Base-by-base conservation (phyloP, 257 asterid genomes). In the Forsythia suspensa region DNA sequence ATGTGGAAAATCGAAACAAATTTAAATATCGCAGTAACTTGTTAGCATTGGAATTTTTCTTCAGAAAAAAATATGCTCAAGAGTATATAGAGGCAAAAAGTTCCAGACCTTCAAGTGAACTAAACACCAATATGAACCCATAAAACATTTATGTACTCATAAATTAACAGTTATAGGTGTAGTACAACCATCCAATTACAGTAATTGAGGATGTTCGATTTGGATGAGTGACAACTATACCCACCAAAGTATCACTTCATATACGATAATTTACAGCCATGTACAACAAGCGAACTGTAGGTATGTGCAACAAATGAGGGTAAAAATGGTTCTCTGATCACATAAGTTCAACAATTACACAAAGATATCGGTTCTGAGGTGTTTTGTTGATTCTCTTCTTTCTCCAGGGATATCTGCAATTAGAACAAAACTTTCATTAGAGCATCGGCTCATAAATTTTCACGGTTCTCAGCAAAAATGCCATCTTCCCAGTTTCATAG, bases 401-500 rank as follows among this genome's bases (percentile, higher is more conserved):
- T 83, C 80, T 81, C 89, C 71, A 88, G 82, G 71, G 90, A 82
- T 55, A 90, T 86, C 95, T 90, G 89, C 86, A 78, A 6, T 34
- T 2, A 15, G n/a, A 74, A 75, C 39, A 13, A 63, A 10, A 10
- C 2, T 57, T 57, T 57, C 65, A 55, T 55, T n/a, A 55, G 65
- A 5, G 7, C 21, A 43, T 43, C 1, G 1, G 57, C 57, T 48
- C 1, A 48, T 12, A 48, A 48, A 4, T 13, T 12, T 12, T 12
- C 63, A 55, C 3, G 8, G 63, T 55, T 55, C 63, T 55, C 9
- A 2, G 29, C 18, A 55, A 55, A 55, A 55, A 18, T 55, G 29
- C 6, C 24, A 55, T 6, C 29, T 16, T 55, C 65, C 11, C 10
- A 55, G 10, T 55, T 55, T 55, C 63, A 2, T 55, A 18, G 63